These are phyloP conservation scores for Tolypocladium guangdongense DNA, from an alignment of 2,329 filamentous ascomycete genomes.

Conservation along the genomic window DNA sequence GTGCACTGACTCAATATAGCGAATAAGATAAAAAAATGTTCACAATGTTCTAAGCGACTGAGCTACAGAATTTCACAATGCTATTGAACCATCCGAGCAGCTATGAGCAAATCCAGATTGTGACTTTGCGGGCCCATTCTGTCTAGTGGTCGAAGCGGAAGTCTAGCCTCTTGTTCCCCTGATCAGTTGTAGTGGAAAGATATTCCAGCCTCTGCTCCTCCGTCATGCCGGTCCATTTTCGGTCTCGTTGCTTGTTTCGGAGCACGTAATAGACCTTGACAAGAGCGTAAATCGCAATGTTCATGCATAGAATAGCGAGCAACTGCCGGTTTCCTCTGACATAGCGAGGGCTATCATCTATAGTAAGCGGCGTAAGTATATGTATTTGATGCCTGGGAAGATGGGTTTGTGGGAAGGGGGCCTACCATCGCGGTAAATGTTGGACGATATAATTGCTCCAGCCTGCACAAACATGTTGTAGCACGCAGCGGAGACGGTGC, in stretches of 20 bases:
- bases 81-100: not conserved
- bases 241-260: conserved; percentile 32
- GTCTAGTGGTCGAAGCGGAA: conserved; percentile 39
- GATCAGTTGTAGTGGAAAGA: conserved; percentile 35
- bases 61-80: not conserved
- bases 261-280: conserved; percentile 37
- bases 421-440: conserved; percentile 27
- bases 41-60: not conserved
- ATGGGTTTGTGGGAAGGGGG: too few relatives aligned
- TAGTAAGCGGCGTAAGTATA: not conserved
- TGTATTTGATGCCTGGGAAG: too few relatives aligned
- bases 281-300: conserved; percentile 32
- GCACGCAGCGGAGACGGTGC: conserved; percentile 48
- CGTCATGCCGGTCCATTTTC: conserved; percentile 30
- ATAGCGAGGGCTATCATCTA: conserved; percentile 42
- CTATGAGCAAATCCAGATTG: not conserved
- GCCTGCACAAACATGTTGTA: conserved; percentile 48
- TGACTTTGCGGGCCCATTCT: too few relatives aligned
- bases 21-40: too few relatives aligned
- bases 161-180: conserved; percentile 43
- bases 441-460: conserved; percentile 29
- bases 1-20: too few relatives aligned
- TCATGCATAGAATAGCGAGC: conserved; percentile 34
- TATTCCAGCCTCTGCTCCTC: conserved; percentile 37
- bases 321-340: conserved; percentile 37